Evolutionary conservation across 495 filamentous ascomycete genomes (phyloP), one percentile per base, ranked within the genome.

Genomic region (Podospora fimiseda): DNA sequence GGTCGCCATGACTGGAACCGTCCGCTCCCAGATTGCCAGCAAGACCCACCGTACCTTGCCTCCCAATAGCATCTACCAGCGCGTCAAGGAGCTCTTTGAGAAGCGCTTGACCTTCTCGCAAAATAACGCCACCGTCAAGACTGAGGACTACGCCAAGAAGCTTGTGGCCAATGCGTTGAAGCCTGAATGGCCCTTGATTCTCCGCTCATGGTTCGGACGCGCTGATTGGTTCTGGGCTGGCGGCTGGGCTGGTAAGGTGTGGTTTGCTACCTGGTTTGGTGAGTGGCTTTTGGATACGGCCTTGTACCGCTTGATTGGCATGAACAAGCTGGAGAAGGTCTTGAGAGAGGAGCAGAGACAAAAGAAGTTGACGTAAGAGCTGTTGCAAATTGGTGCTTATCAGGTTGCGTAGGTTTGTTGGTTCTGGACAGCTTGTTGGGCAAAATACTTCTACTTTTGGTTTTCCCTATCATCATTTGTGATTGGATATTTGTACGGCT

Each of bases 141-240:
- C 75, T 2, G 66, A 64, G 7, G 55, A 50, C 6, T 77, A 70
- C 45, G 71, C 74, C 2, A 40, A 40, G 37, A 60, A 65, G 18
- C 39, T 76, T 13, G 70, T 75, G 1, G 21, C 27, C 9, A 59
- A 58, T 14, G 74, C 73, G 19, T 57, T 79, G 9, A 52, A 51
- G 36, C 52, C 59, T 0, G 72, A 71, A 56, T 48, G 56, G 13
- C 70, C 74, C 3, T 16, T 55, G 37, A 50, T 70, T 22, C 18
- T 75, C 22, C 52, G 72, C 2, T 40, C 54, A 14, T 73, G 69
- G 71, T 62, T 77, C 14, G 73, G 73, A 1, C 48, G 73, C 14
- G 68, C 74, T 6, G 73, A 76, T 51, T 77, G 73, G 68, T 74
- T 75, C 48, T 76, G 72, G 72, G 65, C 59, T 0, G 74, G 74